These are phyloP conservation scores for Leccinellum rugosiceps DNA, from an alignment of 768 basidiomycete genomes.

Conservation along the genomic window DNA sequence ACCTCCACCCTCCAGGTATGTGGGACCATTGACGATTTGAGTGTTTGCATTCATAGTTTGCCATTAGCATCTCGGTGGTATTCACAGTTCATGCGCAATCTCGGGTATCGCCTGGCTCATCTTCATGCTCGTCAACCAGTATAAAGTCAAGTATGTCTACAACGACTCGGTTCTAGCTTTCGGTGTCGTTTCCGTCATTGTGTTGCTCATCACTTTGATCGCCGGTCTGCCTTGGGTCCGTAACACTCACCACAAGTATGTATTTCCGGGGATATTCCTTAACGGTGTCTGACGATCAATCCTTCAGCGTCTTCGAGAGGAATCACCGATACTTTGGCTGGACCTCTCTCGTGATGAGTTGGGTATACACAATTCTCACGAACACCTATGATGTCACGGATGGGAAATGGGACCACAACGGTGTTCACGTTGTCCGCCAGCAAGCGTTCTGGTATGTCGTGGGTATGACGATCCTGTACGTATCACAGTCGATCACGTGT, in stretches of 20 bases:
- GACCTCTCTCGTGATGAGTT: slow-evolving; percentile 54
- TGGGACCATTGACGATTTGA: background rate
- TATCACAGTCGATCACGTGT: slow-evolving; percentile 5
- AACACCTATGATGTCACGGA: slow-evolving; percentile 59
- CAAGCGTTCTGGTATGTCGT: slow-evolving; percentile 79
- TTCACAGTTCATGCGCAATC: slow-evolving; percentile 72
- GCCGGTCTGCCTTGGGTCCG: slow-evolving; percentile 79
- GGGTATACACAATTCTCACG: slow-evolving; percentile 66
- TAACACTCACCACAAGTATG: slow-evolving; percentile 78
- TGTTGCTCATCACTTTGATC: slow-evolving; percentile 54
- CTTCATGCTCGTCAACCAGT: slow-evolving; percentile 57
- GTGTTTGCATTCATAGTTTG: slow-evolving; percentile 7
- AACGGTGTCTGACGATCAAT: background rate
- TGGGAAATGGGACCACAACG: slow-evolving; percentile 54
- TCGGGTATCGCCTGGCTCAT: slow-evolving; percentile 71
- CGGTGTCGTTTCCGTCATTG: slow-evolving; percentile 56
- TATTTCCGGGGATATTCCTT: slow-evolving; percentile 1
- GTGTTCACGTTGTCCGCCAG: slow-evolving; percentile 53
- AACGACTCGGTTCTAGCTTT: slow-evolving; percentile 57
- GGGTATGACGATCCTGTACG: slow-evolving; percentile 72
- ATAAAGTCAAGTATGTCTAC: slow-evolving; percentile 44
- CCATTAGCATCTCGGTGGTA: slow-evolving; percentile 69
- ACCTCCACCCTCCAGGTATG: slow-evolving; percentile 67
- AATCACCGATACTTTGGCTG: slow-evolving; percentile 80
- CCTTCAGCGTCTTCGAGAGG: slow-evolving; percentile 66